phyloP scores from a whole-genome alignment of 2,329 filamentous ascomycete genomes.

The Fusarium nygamai region DNA sequence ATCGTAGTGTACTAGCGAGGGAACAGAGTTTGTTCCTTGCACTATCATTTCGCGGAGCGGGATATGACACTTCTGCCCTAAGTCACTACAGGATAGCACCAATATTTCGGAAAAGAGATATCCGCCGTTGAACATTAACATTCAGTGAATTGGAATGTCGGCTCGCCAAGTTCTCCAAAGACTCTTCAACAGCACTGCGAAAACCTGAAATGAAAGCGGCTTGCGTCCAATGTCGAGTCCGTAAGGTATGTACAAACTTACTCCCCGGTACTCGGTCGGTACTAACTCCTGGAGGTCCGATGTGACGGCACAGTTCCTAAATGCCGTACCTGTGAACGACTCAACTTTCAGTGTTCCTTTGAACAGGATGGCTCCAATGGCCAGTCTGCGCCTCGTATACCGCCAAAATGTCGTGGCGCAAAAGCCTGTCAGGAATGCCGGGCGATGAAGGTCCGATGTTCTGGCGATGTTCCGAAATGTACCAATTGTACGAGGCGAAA shows the following conservation, averaged over 20 bases:
- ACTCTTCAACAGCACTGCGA: not conserved
- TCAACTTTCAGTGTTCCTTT: constrained; percentile 43
- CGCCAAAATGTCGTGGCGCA: constrained; percentile 42
- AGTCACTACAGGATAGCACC: not conserved
- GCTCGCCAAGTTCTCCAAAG: not conserved
- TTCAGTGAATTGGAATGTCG: not conserved
- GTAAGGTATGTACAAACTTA: constrained; percentile 34
- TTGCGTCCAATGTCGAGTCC: constrained; percentile 44
- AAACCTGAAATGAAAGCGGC: constrained; percentile 39
- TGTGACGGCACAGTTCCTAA: constrained; percentile 41
- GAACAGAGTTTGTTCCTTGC: not conserved
- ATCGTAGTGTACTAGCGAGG: not conserved
- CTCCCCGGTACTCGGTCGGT: constrained; percentile 35
- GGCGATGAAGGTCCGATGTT: constrained; percentile 43
- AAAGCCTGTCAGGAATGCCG: constrained; percentile 42
- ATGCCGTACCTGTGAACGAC: constrained; percentile 41
- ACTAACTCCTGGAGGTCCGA: constrained; percentile 44
- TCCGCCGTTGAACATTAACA: not conserved
- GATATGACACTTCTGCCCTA: not conserved
- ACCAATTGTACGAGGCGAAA: constrained; percentile 42
- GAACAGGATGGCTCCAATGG: constrained; percentile 40
- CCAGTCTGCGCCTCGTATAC: constrained; percentile 37
- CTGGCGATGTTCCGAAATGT: constrained; percentile 39
- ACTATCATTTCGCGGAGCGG: not conserved
- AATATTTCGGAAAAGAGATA: not conserved